phyloP scores from a whole-genome alignment of 228 moss, liverwort and hornwort genomes.

The Sphagnum magellanicum region DNA sequence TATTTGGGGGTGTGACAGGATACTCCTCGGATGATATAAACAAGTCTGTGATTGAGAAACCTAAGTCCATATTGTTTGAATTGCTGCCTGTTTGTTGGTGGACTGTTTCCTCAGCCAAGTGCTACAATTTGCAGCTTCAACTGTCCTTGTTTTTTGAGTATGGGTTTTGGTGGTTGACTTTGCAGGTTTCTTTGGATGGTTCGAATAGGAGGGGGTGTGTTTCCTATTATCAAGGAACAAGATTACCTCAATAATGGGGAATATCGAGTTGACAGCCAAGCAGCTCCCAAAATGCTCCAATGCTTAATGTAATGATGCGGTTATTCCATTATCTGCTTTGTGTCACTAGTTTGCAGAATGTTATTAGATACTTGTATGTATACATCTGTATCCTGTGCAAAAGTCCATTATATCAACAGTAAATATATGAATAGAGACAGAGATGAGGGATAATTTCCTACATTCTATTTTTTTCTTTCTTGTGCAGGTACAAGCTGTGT shows the following conservation, averaged over 20 bases:
- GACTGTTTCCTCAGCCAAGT: no score
- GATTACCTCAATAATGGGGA: slow-evolving; percentile 97
- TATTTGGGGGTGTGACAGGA: slow-evolving; percentile 96
- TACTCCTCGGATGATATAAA: slow-evolving; percentile 99
- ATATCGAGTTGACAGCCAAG: slow-evolving; percentile 89
- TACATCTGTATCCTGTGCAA: neutral
- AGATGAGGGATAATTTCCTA: no score
- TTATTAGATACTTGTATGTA: neutral
- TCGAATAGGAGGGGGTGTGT: slow-evolving; percentile 97
- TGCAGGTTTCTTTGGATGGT: slow-evolving; percentile 99
- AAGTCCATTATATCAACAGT: no score
- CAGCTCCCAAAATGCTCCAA: slow-evolving; percentile 94
- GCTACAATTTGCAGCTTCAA: no score
- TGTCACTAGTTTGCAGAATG: neutral
- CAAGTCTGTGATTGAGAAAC: slow-evolving; percentile 43
- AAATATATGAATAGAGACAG: no score
- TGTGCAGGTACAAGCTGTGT: slow-evolving; percentile 85
- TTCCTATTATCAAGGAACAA: slow-evolving; percentile 85
- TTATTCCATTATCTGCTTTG: slow-evolving; percentile 1
- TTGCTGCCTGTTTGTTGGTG: neutral
- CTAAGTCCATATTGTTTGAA: neutral
- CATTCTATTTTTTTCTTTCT: neutral
- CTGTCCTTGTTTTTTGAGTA: no score
- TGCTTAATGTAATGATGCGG: slow-evolving; percentile 54
- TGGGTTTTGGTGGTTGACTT: neutral